phyloP scores from a whole-genome alignment of 495 filamentous ascomycete species.

The Coniosporium apollinis region DNA sequence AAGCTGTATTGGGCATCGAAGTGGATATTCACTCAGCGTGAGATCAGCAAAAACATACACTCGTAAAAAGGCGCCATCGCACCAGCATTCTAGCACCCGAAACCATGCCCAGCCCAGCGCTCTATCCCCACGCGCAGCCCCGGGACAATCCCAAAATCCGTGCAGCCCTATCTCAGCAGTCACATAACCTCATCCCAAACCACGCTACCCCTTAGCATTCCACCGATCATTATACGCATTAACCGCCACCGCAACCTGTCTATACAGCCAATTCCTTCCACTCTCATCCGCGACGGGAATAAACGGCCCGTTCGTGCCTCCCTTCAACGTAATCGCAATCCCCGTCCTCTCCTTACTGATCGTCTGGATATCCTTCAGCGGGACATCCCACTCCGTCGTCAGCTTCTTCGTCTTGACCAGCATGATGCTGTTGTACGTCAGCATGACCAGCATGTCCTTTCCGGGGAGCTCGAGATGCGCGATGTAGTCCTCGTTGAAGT shows the following conservation, averaged over 20 bases:
- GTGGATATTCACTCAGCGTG: no score
- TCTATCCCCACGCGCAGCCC: no score
- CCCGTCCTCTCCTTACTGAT: conserved; percentile 94
- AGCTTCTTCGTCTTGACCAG: conserved; percentile 72
- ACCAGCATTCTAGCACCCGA: no score
- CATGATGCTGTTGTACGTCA: conserved; percentile 86
- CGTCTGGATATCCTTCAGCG: conserved; percentile 87
- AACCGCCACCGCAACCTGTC: conserved; percentile 49
- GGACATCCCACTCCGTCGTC: conserved; percentile 85
- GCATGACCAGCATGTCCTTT: conserved; percentile 84
- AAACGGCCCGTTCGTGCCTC: conserved; percentile 84
- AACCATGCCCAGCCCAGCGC: no score
- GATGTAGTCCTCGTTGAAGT: conserved; percentile 94
- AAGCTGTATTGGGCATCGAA: no score
- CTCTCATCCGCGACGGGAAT: conserved; percentile 85
- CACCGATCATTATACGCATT: conserved; percentile 58
- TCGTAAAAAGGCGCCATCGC: no score
- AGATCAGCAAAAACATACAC: no score
- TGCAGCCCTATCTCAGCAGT: no score
- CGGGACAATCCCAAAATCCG: no score
- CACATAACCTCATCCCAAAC: conserved; percentile 1
- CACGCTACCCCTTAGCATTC: conserved; percentile 38
- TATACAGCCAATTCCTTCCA: conserved; percentile 72
- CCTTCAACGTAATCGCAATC: conserved; percentile 72
- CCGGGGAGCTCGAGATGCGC: conserved; percentile 83